Evolutionary conservation across 2,329 filamentous ascomycete genomes (phyloP), one percentile per base, ranked within the genome.

Genomic region (Alternaria gansuensis): DNA sequence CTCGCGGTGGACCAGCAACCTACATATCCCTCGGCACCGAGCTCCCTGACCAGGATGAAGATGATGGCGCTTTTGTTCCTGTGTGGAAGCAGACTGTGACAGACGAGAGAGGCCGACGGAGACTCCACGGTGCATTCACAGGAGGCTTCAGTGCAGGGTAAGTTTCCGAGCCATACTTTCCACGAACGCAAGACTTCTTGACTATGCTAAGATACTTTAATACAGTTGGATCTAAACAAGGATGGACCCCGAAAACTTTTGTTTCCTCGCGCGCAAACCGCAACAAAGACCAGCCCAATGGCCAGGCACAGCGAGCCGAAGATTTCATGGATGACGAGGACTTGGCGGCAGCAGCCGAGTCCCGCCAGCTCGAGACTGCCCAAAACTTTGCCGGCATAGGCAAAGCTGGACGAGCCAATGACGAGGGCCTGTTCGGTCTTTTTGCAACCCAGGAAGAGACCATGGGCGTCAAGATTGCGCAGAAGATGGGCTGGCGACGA

Each of bases 261-360:
- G 89, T 96, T 9, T 98, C 94, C 6, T 97, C 93, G 51, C 90
- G 95, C 24, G 82, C 86, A 37, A 92, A 91, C 70, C 90, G 93
- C 55, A 87, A 85, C 64, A 91, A 91, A 73, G 86, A 90, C 80
- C 83, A 81, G 33, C 59, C 82, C n/a, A 83, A 85, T 62, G 67
- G 79, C 2, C 66, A 68, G 21, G 78, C 84, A 63, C 88, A 90
- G 73, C 87, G 88, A 46, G 86, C 88, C 0, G 93, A 98, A 76
- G 93, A 98, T 73, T 98, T 93, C 69, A 99, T 99, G 95, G 95
- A 99, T 71, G 94, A 97, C 40, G 95, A 99, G 75, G 95, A 99
- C 77, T 82, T 96, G 33, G 91, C 90, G 6, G 93, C 97, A 75
- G 90, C 89, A 0, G 92, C 90, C 57, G 93, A 97, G 77, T 84